Base-by-base conservation (phyloP, 306 rosid species). In the Dicorynia guianensis region DNA sequence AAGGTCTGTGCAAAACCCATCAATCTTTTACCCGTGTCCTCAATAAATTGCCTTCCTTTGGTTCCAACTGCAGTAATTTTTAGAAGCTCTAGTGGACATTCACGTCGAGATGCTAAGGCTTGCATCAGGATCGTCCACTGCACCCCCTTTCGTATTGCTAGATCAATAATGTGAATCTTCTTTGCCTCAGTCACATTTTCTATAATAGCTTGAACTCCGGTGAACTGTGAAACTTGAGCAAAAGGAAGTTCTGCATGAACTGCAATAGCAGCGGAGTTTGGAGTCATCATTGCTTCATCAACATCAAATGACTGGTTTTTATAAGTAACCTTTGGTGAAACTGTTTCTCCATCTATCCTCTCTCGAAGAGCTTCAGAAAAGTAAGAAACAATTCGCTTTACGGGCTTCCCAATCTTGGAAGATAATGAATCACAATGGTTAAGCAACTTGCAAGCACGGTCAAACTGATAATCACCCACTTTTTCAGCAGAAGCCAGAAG, bases 401-500 rank as follows among this genome's bases (percentile, higher is more conserved):
- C 76, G 0, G 97, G 70, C 56, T 72, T 86, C 33, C 90, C 96
- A 0, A 79, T 70, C 36, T 77, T 79, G 36, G 84, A 84, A 71
- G 80, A 77, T 34, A 65, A 38, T 0, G 69, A 56, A 8, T 79
- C 78, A 8, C 89, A 89, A 8, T 57, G 85, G 1, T 54, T 35
- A 6, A 92, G 87, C 44, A 89, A 40, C 7, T 83, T 83, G 19
- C 46, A 19, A 6, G 89, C 90, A 1, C 86, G 84, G 66, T 79
- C 85, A 14, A 71, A 86, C 13, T 87, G 95, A 38, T 86, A 80
- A 15, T 30, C 49, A 2, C 87, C 93, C 1, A 89, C 80, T 81
- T 86, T 87, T 84, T 92, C 96, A n/a, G 89, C 91, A 67, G 84
- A 79, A 59, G 87, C 75, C 13, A 92, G 83, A 60, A 92, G 96